A percentile compares a stretch with the other conserved stretches of the same genome.
phyloP scores from a whole-genome alignment of 2,329 filamentous ascomycete genomes.

The Berkeleyomyces rouxiae region DNA sequence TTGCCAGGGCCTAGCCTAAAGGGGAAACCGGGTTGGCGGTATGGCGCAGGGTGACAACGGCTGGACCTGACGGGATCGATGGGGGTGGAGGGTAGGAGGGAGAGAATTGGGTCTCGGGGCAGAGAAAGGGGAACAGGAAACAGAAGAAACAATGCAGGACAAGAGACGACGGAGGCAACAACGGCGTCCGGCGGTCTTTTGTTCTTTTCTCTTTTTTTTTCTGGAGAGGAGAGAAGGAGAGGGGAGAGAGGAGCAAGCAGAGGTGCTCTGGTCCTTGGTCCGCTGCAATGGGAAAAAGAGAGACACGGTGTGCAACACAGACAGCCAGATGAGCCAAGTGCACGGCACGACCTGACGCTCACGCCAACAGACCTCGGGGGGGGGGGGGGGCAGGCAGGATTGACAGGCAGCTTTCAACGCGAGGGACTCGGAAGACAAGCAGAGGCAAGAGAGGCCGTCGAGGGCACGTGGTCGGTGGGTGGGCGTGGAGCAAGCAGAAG shows the following conservation, averaged over 20 bases:
- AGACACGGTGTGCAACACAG: conserved; percentile 2
- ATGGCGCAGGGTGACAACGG: conserved; percentile 1
- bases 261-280: neutral
- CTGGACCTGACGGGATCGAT: neutral
- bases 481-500: neutral
- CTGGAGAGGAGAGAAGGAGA: neutral
- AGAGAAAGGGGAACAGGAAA: neutral
- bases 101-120: neutral
- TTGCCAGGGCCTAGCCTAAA: neutral
- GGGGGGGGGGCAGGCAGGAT: neutral
- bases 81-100: neutral
- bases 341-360: neutral
- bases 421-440: neutral
- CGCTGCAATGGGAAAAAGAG: neutral
- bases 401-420: neutral
- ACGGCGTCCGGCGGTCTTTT: neutral
- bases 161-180: neutral
- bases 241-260: neutral
- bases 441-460: neutral
- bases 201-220: neutral
- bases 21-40: neutral
- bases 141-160: neutral
- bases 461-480: neutral
- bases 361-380: neutral
- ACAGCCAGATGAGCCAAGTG: neutral